A percentile compares a stretch with the other conserved stretches of the same genome.
phyloP scores from a whole-genome alignment of 169 alveolate genomes.

The Besnoitia besnoiti region DNA sequence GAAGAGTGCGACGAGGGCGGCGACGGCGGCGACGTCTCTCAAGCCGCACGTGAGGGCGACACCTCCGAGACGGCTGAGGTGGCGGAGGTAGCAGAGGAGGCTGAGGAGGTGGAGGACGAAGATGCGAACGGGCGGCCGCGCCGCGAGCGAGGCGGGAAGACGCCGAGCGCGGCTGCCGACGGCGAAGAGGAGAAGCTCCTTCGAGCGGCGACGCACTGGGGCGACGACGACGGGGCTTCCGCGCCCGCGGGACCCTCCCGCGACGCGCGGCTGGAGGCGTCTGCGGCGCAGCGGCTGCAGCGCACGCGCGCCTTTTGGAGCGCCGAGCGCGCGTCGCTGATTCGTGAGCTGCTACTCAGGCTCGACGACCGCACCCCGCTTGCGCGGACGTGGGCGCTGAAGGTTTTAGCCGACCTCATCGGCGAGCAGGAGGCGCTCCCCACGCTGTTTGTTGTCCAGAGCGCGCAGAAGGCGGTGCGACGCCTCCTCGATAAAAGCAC shows the following conservation, averaged over 20 bases:
- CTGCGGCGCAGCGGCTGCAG: background rate
- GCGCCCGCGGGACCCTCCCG: background rate
- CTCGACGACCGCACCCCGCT: constrained; percentile 45
- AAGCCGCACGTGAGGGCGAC: too few relatives aligned
- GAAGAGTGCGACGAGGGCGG: background rate
- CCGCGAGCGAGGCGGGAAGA: constrained; percentile 22
- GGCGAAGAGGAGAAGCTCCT: background rate
- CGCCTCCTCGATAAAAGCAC: constrained; percentile 47
- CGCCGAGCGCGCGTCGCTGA: constrained; percentile 8
- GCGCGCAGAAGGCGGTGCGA: background rate
- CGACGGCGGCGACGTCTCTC: background rate
- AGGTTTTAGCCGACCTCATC: constrained; percentile 25
- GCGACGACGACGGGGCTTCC: background rate
- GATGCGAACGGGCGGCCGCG: constrained; percentile 30
- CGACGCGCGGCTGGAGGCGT: background rate
- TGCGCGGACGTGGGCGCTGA: constrained; percentile 42
- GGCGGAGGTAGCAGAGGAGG: too few relatives aligned
- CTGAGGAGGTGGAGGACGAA: background rate
- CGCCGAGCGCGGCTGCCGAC: background rate
- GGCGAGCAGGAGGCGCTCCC: constrained; percentile 40
- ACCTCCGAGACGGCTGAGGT: too few relatives aligned
- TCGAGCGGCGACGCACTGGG: background rate
- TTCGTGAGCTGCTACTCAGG: constrained; percentile 42
- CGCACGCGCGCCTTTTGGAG: constrained; percentile 38
- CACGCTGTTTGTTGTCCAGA: background rate